Base-by-base conservation (phyloP, 371 early-diverging fungal genomes). In the Ordospora colligata region DNA sequence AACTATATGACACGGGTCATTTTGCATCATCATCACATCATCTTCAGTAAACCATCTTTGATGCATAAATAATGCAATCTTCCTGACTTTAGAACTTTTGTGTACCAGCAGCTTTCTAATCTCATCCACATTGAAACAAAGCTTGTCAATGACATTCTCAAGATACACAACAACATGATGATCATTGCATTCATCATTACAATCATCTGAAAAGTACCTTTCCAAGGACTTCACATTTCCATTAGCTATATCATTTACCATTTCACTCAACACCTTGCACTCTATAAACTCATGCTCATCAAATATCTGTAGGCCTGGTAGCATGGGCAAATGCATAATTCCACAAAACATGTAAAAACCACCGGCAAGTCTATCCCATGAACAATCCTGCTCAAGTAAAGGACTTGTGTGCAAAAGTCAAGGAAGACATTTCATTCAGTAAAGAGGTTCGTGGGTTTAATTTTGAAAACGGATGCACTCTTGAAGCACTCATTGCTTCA, bases 361-460 rank as follows among this genome's bases (percentile, higher is more conserved):
- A 32, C 17, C n/a, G 1, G 45, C 21, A 11, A 22, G 45, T 19
- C 6, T 2, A 5, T n/a, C 47, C 51, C 17, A 69, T 50, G 45
- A 17, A 42, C n/a, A 27, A 23, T 9, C 68, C 69, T 37, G 1
- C 67, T 10, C 19, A 37, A 1, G 62, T 76, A 17, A 53, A 65
- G 45, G 51, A 47, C 32, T 65, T 63, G 7, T 64, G 49, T 8
- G 27, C 10, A 63, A 54, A 67, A n/a, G 40, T 37, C 4, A 71
- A 72, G 63, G 40, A 46, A 10, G 44, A 68, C 14, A 22, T 82
- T 17, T 49, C 45, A 17, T 82, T 79, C 68, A 42, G 58, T 14
- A 51, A 14, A 22, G 42, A 43, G 21, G 82, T 82, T 23, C 43
- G 64, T 23, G 82, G 82, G 3, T 22, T 69, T 9, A 70, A 80